Conservation (phyloP, 768 basidiomycete species). For the Boletus bicolor region DNA sequence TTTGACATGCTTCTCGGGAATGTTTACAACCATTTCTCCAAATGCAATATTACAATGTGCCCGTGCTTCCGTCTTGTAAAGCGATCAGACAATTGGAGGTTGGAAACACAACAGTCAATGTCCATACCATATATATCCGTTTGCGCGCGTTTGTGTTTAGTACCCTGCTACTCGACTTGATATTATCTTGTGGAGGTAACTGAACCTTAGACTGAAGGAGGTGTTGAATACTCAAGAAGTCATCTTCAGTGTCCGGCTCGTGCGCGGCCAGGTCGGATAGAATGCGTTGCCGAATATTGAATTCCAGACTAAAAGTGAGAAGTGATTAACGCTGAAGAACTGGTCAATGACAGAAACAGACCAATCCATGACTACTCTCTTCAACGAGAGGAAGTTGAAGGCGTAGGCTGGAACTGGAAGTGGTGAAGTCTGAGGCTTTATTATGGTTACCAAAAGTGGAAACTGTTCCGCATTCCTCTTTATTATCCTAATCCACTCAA, state of each 20-base stretch:
- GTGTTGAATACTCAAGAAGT: slow-evolving; percentile 47
- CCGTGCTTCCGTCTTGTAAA: slow-evolving; percentile 58
- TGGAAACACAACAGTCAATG: not conserved
- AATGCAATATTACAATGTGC: slow-evolving; percentile 83
- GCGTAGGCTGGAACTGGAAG: not conserved
- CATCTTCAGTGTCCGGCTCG: slow-evolving; percentile 46
- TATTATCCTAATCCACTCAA: too few relatives aligned
- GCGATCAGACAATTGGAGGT: not conserved
- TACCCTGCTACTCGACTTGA: slow-evolving; percentile 16
- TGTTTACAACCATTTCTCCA: slow-evolving; percentile 69
- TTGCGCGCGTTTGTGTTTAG: slow-evolving; percentile 18
- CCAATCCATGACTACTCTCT: slow-evolving; percentile 44
- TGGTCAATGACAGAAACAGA: slow-evolving; percentile 24
- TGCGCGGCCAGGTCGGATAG: slow-evolving; percentile 69
- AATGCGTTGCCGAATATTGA: slow-evolving; percentile 75
- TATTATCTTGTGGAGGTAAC: slow-evolving; percentile 31
- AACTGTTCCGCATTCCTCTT: not conserved
- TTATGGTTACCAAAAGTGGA: slow-evolving; percentile 4
- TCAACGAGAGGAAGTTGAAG: not conserved
- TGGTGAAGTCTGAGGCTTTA: not conserved
- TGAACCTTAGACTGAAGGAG: slow-evolving; percentile 62
- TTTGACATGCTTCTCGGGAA: slow-evolving; percentile 50
- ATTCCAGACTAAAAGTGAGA: slow-evolving; percentile 53
- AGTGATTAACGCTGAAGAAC: not conserved
- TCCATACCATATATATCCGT: slow-evolving; percentile 57